Conservation (phyloP, 129 eudicot species). For the Saposhnikovia divaricata region DNA sequence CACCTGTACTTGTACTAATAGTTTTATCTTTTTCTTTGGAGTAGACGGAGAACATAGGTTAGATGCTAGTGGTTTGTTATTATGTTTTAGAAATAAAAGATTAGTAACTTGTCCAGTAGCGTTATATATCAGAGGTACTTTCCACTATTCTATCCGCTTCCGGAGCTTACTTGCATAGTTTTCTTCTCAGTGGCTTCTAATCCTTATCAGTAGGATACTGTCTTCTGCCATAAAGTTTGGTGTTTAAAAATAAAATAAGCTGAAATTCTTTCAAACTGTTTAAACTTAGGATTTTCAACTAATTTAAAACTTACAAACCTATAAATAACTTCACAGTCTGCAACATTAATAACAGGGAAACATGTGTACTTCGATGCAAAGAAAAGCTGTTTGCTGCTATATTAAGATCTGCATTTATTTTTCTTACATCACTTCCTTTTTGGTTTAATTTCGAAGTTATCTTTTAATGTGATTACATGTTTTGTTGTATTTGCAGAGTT, state of each 20-base stretch:
- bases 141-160: too few species aligned
- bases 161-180: not conserved
- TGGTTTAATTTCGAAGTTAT: not conserved
- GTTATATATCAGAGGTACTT: not conserved
- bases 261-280: not conserved
- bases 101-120: not conserved
- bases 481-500: constrained; percentile 52
- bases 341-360: not conserved
- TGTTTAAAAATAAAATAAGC: not conserved
- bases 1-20: not conserved
- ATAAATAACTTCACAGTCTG: not conserved
- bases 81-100: not conserved
- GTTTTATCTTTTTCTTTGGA: not conserved
- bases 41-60: not conserved
- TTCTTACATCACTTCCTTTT: not conserved
- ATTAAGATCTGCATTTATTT: not conserved
- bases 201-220: not conserved
- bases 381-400: not conserved
- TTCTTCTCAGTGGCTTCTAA: not conserved
- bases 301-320: not conserved
- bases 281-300: too few species aligned
- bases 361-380: not conserved
- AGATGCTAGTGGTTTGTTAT: not conserved
- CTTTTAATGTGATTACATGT: not conserved
- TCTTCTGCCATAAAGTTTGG: not conserved